Percentiles rank a stretch among this genome's conserved stretches.
Evolutionary conservation across 2,329 filamentous ascomycete species (phyloP).

Genomic region (Clonostachys chloroleuca): DNA sequence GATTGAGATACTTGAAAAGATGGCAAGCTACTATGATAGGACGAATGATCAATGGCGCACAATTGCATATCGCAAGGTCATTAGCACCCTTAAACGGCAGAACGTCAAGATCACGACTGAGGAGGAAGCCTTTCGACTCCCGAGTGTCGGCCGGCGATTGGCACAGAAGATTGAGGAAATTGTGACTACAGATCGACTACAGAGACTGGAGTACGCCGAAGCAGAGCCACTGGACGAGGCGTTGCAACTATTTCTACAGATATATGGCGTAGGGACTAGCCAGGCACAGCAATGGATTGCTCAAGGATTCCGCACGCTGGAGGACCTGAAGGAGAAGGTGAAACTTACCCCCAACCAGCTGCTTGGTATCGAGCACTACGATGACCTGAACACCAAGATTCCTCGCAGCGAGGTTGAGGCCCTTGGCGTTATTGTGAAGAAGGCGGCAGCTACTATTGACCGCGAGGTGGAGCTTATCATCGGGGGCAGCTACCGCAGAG

Average conservation of each 20-base stretch:
- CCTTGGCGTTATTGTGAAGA: constrained; percentile 61
- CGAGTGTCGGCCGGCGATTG: constrained; percentile 66
- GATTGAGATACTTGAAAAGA: constrained; percentile 71
- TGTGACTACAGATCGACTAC: constrained; percentile 65
- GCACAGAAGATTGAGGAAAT: constrained; percentile 91
- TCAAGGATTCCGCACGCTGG: constrained; percentile 68
- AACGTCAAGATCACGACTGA: constrained; percentile 59
- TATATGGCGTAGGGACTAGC: constrained; percentile 72
- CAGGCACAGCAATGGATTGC: constrained; percentile 74
- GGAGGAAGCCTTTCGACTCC: constrained; percentile 63
- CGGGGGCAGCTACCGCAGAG: constrained; percentile 81
- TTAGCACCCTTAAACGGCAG: constrained; percentile 68
- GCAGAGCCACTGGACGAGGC: constrained; percentile 61
- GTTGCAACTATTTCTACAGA: constrained; percentile 66
- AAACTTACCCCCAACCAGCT: constrained; percentile 65
- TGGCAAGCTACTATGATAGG: constrained; percentile 73
- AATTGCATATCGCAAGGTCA: constrained; percentile 71
- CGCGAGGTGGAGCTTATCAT: constrained; percentile 64
- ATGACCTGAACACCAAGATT: constrained; percentile 76
- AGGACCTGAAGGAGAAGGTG: constrained; percentile 61
- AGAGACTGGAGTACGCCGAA: constrained; percentile 66
- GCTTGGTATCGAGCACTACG: constrained; percentile 74
- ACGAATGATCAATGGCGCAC: constrained; percentile 75
- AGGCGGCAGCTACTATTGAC: constrained; percentile 57
- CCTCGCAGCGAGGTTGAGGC: constrained; percentile 70